Conservation (phyloP, 2,329 filamentous ascomycete species). For the Fusarium torreyae region DNA sequence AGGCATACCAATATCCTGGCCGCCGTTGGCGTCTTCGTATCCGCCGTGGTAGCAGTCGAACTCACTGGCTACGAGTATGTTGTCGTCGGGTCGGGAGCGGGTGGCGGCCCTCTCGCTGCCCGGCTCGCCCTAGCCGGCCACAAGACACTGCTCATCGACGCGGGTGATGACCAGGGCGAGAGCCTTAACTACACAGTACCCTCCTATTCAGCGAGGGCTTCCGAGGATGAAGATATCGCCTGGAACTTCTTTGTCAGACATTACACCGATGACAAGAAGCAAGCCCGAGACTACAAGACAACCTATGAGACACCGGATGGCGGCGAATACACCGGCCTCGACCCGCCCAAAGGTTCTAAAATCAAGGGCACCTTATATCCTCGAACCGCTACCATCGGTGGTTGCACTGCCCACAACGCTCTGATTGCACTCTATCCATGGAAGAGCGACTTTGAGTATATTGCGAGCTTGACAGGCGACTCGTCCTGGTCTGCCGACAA, state of each 20-base stretch:
- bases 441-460: constrained; percentile 71
- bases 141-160: constrained; percentile 73
- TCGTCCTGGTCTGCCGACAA: constrained; percentile 69
- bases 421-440: constrained; percentile 73
- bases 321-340: constrained; percentile 65
- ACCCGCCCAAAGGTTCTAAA: constrained; percentile 58
- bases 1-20: too few species aligned
- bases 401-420: constrained; percentile 73
- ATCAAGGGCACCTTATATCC: constrained; percentile 64
- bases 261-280: constrained; percentile 67
- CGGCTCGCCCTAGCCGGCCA: constrained; percentile 72
- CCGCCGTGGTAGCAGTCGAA: too few species aligned
- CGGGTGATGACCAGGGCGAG: constrained; percentile 70
- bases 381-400: constrained; percentile 63
- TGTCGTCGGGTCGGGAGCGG: constrained; percentile 73
- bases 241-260: constrained; percentile 78
- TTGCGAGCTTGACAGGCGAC: constrained; percentile 72
- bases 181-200: constrained; percentile 67
- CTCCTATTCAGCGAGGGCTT: constrained; percentile 66
- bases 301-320: constrained; percentile 65
- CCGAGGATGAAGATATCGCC: constrained; percentile 69
- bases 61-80: constrained; percentile 67
- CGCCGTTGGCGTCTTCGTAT: too few species aligned
- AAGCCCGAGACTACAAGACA: constrained; percentile 71
- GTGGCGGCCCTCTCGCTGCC: constrained; percentile 71